Evolutionary conservation across 2,329 filamentous ascomycete genomes (phyloP), one percentile per base, ranked within the genome.

Genomic region (Ceratocystis variospora): DNA sequence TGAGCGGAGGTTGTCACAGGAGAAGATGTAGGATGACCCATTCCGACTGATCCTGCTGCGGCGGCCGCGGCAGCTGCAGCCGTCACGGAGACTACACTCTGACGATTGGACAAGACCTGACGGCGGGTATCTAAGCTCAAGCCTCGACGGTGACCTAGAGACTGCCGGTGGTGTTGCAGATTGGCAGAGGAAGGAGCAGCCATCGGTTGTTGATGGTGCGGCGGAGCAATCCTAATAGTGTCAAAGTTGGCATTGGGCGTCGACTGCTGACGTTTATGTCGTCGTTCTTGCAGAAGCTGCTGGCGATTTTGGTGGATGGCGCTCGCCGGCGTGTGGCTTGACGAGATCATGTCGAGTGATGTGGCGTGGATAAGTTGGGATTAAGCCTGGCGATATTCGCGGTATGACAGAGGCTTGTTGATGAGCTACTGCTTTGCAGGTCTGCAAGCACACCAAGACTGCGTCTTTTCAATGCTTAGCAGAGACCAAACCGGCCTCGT

Each of bases 261-360:
- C 73, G 91, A 96, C 73, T 89, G 87, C 80, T 96, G 90, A 79
- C 91, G 88, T 76, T 89, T 84, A 79, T 96, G 90, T 77, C 64
- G 67, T 66, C 75, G 75, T 72, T 72, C 72, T 72, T 76, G 75
- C 57, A 74, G 66, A 19, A 68, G 55, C 31, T 66, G 63, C 59
- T 65, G 63, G 2, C 67, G 48, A 46, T 61, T 61, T 46, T 63
- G 59, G 48, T 68, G 63, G n/a, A 68, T 65, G n/a, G 66, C 63
- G 62, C 66, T 67, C 46, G 66, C 55, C 6, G 66, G 66, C 55
- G 59, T 59, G 41, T 67, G 63, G 6, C 63, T 31, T 45, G 66
- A 65, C n/a, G 66, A 62, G 57, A 67, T 67, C 50, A 59, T 65
- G 22, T 57, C 44, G 28, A 64, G 50, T 3, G 46, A 37, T 15